Percentiles rank a stretch among this genome's conserved stretches.
Conservation (phyloP, 495 filamentous ascomycete genomes). For the Trichoderma reesei region DNA sequence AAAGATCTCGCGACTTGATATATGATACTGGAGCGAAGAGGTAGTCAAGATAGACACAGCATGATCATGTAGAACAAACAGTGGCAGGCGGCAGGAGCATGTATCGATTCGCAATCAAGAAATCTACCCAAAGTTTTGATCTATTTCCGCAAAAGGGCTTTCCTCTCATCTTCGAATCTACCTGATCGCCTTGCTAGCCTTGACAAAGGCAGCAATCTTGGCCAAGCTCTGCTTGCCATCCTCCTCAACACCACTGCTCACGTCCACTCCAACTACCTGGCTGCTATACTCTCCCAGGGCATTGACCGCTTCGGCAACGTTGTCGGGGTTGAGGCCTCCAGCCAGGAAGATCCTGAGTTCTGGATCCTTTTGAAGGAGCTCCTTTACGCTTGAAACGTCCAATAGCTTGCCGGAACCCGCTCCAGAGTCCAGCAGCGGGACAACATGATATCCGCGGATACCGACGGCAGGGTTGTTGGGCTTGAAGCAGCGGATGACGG, state of each 20-base stretch:
- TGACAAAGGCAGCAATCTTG: conserved; percentile 75
- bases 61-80: no score
- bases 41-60: neutral
- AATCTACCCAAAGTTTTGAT: neutral
- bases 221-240: conserved; percentile 70
- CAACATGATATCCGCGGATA: conserved; percentile 66
- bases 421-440: conserved; percentile 79
- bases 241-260: conserved; percentile 86
- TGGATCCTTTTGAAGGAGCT: conserved; percentile 48
- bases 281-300: conserved; percentile 43
- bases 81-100: neutral
- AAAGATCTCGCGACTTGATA: neutral
- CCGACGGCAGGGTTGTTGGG: conserved; percentile 61
- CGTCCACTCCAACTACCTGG: conserved; percentile 75
- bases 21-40: neutral
- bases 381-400: conserved; percentile 54
- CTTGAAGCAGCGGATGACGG: conserved; percentile 75
- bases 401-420: conserved; percentile 70
- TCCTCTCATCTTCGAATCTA: no score
- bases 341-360: conserved; percentile 63
- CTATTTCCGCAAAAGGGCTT: no score
- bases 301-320: conserved; percentile 55
- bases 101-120: neutral
- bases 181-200: conserved; percentile 51
- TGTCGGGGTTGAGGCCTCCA: conserved; percentile 68